These are phyloP conservation scores for Chlamydomonas asymmetrica DNA, from an alignment of 139 green algal species.

Conservation along the genomic window DNA sequence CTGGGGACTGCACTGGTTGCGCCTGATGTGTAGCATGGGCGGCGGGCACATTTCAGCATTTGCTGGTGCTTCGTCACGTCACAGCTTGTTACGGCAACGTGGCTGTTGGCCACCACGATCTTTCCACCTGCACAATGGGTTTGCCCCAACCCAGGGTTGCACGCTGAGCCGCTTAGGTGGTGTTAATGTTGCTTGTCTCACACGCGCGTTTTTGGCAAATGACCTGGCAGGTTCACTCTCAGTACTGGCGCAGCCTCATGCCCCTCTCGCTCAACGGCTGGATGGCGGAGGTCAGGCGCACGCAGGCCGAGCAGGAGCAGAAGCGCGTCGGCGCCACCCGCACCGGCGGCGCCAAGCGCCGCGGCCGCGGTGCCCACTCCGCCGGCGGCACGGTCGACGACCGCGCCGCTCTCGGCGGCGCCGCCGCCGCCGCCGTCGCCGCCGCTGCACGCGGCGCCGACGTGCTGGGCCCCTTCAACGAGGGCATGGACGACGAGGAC, in stretches of 20 bases:
- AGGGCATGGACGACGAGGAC: neutral
- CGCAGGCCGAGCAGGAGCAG: conserved; percentile 4
- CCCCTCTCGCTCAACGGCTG: conserved; percentile 37
- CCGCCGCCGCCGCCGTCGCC: too few relatives aligned
- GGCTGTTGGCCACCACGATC: neutral
- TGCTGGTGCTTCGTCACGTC: neutral
- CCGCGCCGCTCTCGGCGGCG: neutral
- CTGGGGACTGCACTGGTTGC: too few relatives aligned
- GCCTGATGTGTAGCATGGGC: too few relatives aligned
- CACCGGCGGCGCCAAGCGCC: too few relatives aligned
- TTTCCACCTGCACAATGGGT: neutral
- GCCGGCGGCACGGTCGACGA: neutral
- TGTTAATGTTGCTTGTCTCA: neutral
- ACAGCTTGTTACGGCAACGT: neutral
- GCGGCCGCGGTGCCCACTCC: neutral
- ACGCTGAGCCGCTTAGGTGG: too few relatives aligned
- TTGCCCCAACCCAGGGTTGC: neutral
- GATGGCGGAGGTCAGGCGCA: conserved; percentile 15
- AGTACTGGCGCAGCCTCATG: conserved; percentile 20
- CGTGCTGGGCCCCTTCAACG: too few relatives aligned
- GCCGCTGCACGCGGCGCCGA: too few relatives aligned
- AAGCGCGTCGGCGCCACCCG: neutral
- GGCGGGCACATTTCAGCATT: too few relatives aligned
- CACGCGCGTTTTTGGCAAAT: neutral
- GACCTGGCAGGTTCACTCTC: conserved; percentile 29